Percentiles rank a stretch among this genome's conserved stretches.
Conservation (phyloP, 2,329 filamentous ascomycete species). For the Ceratocystis cacaofunesta region DNA sequence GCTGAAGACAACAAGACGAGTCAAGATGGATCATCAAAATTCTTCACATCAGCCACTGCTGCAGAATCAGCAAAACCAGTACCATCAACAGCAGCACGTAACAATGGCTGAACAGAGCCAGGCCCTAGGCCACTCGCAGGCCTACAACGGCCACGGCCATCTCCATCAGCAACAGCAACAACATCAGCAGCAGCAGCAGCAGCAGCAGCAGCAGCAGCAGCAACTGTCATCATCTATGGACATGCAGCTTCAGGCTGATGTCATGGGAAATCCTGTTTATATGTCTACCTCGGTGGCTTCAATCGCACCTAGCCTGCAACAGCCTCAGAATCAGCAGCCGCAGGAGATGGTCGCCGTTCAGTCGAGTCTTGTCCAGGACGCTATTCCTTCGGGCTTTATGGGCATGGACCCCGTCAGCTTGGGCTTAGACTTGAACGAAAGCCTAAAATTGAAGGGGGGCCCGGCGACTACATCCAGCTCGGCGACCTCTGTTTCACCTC, state of each 20-base stretch:
- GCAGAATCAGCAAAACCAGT: background rate
- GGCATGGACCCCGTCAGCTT: constrained; percentile 2
- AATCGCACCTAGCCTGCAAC: background rate
- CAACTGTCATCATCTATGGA: constrained; percentile 5
- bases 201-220: background rate
- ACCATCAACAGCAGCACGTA: constrained; percentile 3
- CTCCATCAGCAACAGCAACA: background rate
- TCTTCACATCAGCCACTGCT: background rate
- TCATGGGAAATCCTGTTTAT: constrained; percentile 11
- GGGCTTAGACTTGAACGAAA: background rate
- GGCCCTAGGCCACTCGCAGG: background rate
- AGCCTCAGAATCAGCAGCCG: background rate
- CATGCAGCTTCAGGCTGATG: constrained; percentile 10
- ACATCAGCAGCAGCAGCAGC: background rate
- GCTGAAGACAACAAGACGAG: background rate
- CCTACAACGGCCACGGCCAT: background rate
- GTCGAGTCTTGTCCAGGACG: background rate
- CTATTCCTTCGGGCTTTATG: background rate
- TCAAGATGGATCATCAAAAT: background rate
- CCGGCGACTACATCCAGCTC: background rate
- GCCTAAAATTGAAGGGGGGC: background rate
- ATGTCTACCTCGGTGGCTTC: background rate
- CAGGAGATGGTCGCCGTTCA: background rate
- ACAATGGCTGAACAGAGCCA: background rate
- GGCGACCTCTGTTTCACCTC: background rate